These are phyloP conservation scores for Toxicodendron radicans DNA, from an alignment of 345 rosid genomes.

Conservation along the genomic window DNA sequence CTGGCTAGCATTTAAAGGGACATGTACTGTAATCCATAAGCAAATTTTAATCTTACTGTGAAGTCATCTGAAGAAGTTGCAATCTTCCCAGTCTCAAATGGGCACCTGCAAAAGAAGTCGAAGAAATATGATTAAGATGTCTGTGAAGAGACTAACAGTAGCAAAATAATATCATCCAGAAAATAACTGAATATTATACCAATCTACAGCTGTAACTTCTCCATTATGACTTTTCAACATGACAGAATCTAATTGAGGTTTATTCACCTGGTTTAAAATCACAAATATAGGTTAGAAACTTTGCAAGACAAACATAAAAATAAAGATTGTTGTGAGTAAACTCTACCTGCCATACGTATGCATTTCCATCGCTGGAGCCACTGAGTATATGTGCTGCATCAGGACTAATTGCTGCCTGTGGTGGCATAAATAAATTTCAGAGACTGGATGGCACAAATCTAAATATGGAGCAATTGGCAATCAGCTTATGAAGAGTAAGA, in stretches of 20 bases:
- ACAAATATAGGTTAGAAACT: slow-evolving; percentile 17
- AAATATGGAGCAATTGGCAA: neutral
- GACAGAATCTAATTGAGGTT: slow-evolving; percentile 61
- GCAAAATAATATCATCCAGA: neutral
- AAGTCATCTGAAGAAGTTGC: slow-evolving; percentile 86
- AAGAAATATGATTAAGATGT: neutral
- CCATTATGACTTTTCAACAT: slow-evolving; percentile 63
- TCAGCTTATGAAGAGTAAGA: neutral
- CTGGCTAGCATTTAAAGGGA: neutral
- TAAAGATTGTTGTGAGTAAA: neutral
- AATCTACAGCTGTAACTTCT: slow-evolving; percentile 91
- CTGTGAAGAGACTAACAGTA: neutral
- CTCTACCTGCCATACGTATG: slow-evolving; percentile 86
- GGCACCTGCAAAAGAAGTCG: slow-evolving; percentile 50
- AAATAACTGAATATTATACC: slow-evolving; percentile 44
- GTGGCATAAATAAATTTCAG: slow-evolving; percentile 7
- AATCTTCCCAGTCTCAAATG: slow-evolving; percentile 58
- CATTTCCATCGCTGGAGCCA: slow-evolving; percentile 88
- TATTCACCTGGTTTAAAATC: slow-evolving; percentile 55
- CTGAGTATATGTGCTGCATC: slow-evolving; percentile 77
- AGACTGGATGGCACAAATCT: slow-evolving; percentile 9
- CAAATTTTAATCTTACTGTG: slow-evolving; percentile 26
- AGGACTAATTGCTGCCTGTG: slow-evolving; percentile 91
- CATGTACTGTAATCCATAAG: neutral
- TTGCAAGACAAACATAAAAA: neutral